phyloP scores from a whole-genome alignment of 495 filamentous ascomycete genomes.

The Emericellopsis terricola region DNA sequence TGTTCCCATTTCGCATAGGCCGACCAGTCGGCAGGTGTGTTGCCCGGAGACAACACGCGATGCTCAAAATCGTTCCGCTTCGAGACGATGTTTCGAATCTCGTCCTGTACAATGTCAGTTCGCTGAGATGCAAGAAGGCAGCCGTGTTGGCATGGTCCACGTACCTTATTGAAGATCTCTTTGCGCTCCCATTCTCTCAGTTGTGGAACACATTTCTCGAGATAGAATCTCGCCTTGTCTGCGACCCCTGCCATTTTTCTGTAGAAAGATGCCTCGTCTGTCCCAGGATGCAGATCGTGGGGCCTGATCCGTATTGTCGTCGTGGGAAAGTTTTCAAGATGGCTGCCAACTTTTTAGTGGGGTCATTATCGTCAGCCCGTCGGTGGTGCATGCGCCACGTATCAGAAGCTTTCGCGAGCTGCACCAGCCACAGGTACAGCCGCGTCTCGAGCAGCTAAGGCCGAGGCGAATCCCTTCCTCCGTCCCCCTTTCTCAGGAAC shows the following conservation, averaged over 20 bases:
- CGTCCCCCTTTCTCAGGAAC: too few species aligned
- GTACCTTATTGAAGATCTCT: constrained; percentile 66
- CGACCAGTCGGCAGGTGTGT: constrained; percentile 56
- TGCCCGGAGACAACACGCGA: constrained; percentile 64
- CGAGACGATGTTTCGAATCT: constrained; percentile 70
- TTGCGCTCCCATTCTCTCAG: constrained; percentile 78
- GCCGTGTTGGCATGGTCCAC: constrained; percentile 3
- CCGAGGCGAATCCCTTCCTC: too few species aligned
- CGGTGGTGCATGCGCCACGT: too few species aligned
- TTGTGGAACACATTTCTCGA: constrained; percentile 81
- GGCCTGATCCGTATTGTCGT: neutral
- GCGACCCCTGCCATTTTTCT: constrained; percentile 72
- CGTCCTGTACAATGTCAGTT: too few species aligned
- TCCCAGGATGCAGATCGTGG: too few species aligned
- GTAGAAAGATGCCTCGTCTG: too few species aligned
- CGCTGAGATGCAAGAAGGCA: neutral
- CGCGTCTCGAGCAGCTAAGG: too few species aligned
- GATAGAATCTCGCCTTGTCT: constrained; percentile 87
- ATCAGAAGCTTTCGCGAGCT: too few species aligned
- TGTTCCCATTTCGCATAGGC: constrained; percentile 84
- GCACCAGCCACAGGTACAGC: too few species aligned
- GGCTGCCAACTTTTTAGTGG: constrained; percentile 3
- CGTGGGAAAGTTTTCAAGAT: neutral
- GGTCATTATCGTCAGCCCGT: neutral
- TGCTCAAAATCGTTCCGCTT: constrained; percentile 92